Percentiles rank a stretch among this genome's conserved stretches.
phyloP scores from a whole-genome alignment of 2,329 filamentous ascomycete species.

The Nannizziopsis arthrosporioides region DNA sequence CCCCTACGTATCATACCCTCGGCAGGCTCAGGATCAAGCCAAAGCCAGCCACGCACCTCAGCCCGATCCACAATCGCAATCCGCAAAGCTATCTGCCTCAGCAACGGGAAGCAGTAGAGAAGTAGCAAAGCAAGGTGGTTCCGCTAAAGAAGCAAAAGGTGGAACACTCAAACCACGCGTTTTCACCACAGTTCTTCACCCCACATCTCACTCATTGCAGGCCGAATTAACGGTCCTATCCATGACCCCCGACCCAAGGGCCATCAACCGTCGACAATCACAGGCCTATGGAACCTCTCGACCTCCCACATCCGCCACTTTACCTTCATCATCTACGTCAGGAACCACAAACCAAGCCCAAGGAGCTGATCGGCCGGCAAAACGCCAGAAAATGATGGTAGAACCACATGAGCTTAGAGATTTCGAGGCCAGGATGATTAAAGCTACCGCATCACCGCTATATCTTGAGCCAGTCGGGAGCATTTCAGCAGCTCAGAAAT shows the following conservation, averaged over 20 bases:
- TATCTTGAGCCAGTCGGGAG: conserved; percentile 64
- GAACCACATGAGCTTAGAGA: conserved; percentile 61
- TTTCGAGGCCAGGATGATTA: conserved; percentile 64
- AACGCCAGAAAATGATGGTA: conserved; percentile 66
- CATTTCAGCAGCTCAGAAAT: conserved; percentile 54
- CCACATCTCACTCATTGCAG: conserved; percentile 64
- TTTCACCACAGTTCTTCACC: conserved; percentile 70
- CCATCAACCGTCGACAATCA: conserved; percentile 38
- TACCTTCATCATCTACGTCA: conserved; percentile 57
- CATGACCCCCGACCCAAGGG: conserved; percentile 51
- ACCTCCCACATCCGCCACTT: conserved; percentile 33
- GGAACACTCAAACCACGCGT: conserved; percentile 45
- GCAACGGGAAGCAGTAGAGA: conserved; percentile 43
- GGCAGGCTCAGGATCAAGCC: conserved; percentile 37
- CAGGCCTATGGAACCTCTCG: conserved; percentile 32
- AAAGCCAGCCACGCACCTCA: conserved; percentile 17
- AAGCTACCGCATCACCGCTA: conserved; percentile 62
- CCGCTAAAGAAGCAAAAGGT: conserved; percentile 45
- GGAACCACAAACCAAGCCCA: conserved; percentile 31
- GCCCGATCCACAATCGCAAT: neutral
- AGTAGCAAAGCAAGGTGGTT: conserved; percentile 44
- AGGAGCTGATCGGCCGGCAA: conserved; percentile 46
- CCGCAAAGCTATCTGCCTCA: neutral
- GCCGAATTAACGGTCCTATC: conserved; percentile 67
- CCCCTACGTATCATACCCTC: conserved; percentile 64